Conservation (phyloP, 2,329 filamentous ascomycete species). For the Neodidymelliopsis sp. region DNA sequence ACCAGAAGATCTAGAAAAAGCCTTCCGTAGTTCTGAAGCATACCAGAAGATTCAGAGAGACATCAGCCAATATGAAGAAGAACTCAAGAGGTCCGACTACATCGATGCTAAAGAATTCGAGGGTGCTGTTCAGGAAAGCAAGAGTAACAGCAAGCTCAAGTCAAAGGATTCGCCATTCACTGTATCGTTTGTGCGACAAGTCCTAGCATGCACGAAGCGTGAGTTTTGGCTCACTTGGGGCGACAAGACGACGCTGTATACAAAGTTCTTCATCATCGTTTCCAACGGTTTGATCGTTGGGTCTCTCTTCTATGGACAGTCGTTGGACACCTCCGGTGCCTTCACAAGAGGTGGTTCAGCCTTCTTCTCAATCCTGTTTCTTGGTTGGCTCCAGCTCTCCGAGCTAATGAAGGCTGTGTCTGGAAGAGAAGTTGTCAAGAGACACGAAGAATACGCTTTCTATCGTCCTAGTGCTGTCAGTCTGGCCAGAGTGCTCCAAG, state of each 20-base stretch:
- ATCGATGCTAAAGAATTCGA: slow-evolving; percentile 71
- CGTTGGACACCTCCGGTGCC: slow-evolving; percentile 65
- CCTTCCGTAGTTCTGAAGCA: slow-evolving; percentile 69
- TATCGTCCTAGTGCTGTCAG: slow-evolving; percentile 72
- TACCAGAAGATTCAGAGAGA: slow-evolving; percentile 69
- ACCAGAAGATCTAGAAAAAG: slow-evolving; percentile 70
- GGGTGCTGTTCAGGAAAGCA: slow-evolving; percentile 68
- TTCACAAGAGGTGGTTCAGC: slow-evolving; percentile 69
- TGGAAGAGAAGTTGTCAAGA: slow-evolving; percentile 72
- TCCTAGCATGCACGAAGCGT: slow-evolving; percentile 71
- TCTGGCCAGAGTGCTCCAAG: slow-evolving; percentile 67
- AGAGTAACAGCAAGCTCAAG: slow-evolving; percentile 65
- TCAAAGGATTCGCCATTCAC: slow-evolving; percentile 77
- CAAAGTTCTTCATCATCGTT: slow-evolving; percentile 81
- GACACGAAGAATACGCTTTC: slow-evolving; percentile 73
- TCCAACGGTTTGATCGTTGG: slow-evolving; percentile 78
- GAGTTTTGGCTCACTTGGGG: slow-evolving; percentile 82
- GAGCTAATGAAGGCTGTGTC: slow-evolving; percentile 81
- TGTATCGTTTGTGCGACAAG: slow-evolving; percentile 75
- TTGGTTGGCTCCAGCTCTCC: slow-evolving; percentile 75
- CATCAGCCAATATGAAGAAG: slow-evolving; percentile 66
- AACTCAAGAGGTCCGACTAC: slow-evolving; percentile 64
- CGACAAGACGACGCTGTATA: slow-evolving; percentile 73
- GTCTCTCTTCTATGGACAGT: slow-evolving; percentile 77
- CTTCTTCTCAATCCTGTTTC: slow-evolving; percentile 73